Base-by-base conservation (phyloP, 768 basidiomycete genomes). In the Podaxis rugospora region DNA sequence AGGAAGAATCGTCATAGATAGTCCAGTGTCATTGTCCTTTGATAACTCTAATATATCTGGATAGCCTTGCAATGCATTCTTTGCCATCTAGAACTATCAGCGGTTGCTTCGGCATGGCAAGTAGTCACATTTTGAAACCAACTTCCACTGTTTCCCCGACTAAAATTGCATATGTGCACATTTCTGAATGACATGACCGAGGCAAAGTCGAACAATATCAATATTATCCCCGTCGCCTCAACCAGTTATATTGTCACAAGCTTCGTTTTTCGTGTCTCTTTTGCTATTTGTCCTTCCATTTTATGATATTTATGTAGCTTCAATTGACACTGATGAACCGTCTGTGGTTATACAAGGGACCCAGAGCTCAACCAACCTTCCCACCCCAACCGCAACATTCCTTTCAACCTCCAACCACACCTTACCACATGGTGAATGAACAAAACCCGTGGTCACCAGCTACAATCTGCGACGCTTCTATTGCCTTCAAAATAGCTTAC, bases 1-100 rank as follows among this genome's bases (percentile, higher is more conserved):
- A 74, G 44, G 70, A 74, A 59, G 68, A 72, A 60, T 64, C 73
- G 23, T 63, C 66, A 50, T 61, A 53, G 51, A 56, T 23, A 47
- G 25, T 35, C 42, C 32, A 28, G 35, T 50, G 35, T 39, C 32
- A 39, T 14, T 52, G 42, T 52, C 27, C 35, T 35, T 51, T 28
- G 44, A 63, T 13, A 35, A 25, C 18, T 21, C 40, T 35, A 42
- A 63, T 51, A 35, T 25, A 44, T 61, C 51, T 57, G 37, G 57
- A 57, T 58, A 32, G 27, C 28, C 42, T 53, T 54, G 16, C 18
- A 16, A 46, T 55, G 37, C 9, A 50, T 18, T 42, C 18, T 18
- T 27, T 37, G 13, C 27, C 44, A 28, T 9, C 40, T n/a, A 42
- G 37, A 39, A 57, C 18, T 25, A 18, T 14, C 18, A 36, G 14